phyloP scores from a whole-genome alignment of 306 rosid species.

The Prunus kanzakura region DNA sequence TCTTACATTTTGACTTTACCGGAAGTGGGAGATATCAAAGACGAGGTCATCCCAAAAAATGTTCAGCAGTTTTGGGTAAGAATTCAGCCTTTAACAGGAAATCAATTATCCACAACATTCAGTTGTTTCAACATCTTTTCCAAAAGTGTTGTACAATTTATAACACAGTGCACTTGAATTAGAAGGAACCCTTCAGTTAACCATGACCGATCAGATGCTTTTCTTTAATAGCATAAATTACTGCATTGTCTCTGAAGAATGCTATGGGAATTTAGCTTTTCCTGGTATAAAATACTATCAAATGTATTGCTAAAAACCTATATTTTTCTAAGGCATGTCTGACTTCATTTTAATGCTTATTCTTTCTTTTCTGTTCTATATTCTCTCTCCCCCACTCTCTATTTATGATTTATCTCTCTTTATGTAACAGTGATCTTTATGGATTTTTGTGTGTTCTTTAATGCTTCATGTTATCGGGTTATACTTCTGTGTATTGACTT shows the following conservation, averaged over 20 bases:
- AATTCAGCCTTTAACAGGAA: conserved; percentile 1
- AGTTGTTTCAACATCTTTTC: neutral
- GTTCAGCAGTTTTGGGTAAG: conserved; percentile 94
- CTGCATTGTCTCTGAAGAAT: neutral
- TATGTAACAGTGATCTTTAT: neutral
- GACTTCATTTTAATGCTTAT: neutral
- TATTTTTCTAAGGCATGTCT: neutral
- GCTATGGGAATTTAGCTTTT: neutral
- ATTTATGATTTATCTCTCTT: neutral
- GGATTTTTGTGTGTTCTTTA: neutral
- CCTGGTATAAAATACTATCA: neutral
- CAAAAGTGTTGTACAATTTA: neutral
- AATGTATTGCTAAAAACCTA: neutral
- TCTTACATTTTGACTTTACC: conserved; percentile 85
- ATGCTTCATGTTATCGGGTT: neutral
- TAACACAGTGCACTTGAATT: neutral
- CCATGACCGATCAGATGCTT: neutral
- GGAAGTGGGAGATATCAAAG: conserved; percentile 72
- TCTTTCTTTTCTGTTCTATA: neutral
- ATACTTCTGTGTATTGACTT: neutral
- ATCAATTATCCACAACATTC: neutral
- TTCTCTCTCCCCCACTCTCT: neutral
- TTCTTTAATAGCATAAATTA: neutral
- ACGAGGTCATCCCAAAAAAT: conserved; percentile 77
- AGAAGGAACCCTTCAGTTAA: neutral